Base-by-base conservation (phyloP, 371 early-diverging fungal genomes). In the Actinomortierella wolfii region DNA sequence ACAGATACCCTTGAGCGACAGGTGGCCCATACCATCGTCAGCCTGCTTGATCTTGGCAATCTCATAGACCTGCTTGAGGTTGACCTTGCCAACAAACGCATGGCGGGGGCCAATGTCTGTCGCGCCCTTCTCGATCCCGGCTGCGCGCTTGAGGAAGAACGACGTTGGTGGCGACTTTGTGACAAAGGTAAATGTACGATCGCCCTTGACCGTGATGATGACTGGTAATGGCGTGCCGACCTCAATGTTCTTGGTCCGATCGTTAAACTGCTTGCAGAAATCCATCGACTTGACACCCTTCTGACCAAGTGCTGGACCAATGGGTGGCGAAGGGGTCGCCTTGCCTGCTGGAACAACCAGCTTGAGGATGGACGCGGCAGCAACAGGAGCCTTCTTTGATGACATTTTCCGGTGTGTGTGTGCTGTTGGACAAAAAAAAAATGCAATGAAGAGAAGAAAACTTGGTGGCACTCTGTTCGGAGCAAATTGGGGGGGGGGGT, bases 201-300 rank as follows among this genome's bases (percentile, higher is more conserved):
- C 96, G 54, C 96, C 91, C 56, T 94, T 91, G 68, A 97, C 89
- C 47, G 84, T 85, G 68, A 98, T 92, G 29, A 87, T 79, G 20
- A 90, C 89, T 2, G 94, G 93, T 45, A 95, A 82, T 34, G 97
- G 98, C 34, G 94, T 92, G 41, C 89, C 92, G 41, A 85, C 78
- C n/a, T 85, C 81, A 73, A 88, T 84, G 64, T 90, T 84, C 76
- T 94, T 95, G 57, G 99, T 96, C 49, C 89, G 90, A 78, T 96
- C 97, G 83, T 97, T 98, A 84, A 98, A 98, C 76, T 90, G 92
- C 79, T 96, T 97, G 83, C 96, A 95, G 77, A 98, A 98, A 76
- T 98, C 99, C 85, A 97, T 97, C n/a, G 95, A 87, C 78, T 97
- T 97, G 53, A 98, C 91, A 76, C 99, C 99, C 54, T 94, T 89